These are phyloP conservation scores for Acanthamoeba sp. DNA, from an alignment of 208 protist species.

Conservation along the genomic window DNA sequence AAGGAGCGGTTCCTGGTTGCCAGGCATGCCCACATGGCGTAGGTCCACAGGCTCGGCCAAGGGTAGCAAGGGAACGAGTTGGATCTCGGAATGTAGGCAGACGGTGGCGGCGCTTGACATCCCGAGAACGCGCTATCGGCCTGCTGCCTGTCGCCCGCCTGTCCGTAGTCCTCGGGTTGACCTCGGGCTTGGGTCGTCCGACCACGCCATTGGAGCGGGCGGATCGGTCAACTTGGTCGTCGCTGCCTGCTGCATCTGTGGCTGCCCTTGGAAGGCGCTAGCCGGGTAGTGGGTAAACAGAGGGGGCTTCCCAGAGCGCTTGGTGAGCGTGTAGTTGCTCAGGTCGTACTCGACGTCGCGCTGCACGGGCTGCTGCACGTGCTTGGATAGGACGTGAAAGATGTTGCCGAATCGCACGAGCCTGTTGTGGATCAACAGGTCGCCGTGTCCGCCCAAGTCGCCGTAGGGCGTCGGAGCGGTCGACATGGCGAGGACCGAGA, in stretches of 20 bases:
- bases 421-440: background rate
- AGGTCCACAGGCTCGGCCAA: too few species aligned
- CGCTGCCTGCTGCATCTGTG: too few species aligned
- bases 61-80: too few species aligned
- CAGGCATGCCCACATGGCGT: too few species aligned
- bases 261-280: background rate
- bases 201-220: background rate
- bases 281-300: too few species aligned
- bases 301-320: too few species aligned
- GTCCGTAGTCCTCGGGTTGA: too few species aligned
- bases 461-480: background rate
- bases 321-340: background rate
- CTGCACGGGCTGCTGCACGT: background rate
- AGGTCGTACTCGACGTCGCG: background rate
- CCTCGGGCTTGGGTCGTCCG: background rate
- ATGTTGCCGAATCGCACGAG: background rate
- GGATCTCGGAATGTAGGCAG: too few species aligned
- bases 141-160: too few species aligned
- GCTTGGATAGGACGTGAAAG: background rate
- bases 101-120: too few species aligned
- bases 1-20: too few species aligned
- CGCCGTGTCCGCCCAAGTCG: background rate
- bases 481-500: background rate
- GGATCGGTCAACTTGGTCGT: background rate
- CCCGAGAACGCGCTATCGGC: too few species aligned